Base-by-base conservation (phyloP, 192 early-diverging fungal species). In the Gryganskiella cystojenkinii region DNA sequence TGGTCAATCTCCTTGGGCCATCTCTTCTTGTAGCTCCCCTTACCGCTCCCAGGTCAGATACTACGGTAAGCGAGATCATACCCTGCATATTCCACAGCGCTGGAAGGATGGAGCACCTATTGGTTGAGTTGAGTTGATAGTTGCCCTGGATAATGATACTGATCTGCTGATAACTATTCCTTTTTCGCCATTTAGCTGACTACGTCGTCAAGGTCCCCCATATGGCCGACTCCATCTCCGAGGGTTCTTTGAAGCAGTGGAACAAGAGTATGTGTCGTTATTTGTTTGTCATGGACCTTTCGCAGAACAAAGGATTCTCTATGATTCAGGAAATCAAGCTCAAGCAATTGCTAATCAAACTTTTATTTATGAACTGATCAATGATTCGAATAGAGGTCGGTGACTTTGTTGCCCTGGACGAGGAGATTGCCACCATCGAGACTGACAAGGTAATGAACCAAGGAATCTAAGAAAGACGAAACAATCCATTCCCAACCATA, bases 161-260 rank as follows among this genome's bases (percentile, higher is more conserved):
- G 13, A 24, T 40, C 19, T n/a, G 20, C 5, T 34, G 20, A 20
- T 2, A 40, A 57, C 56, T 2, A 37, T 19, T 13, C 19, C 28
- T 17, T 22, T 35, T 27, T 40, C 11, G 17, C 30, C 19, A n/a
- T 15, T 34, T 61, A 89, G 94, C 92, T 61, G 93, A 94, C 63
- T 94, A 94, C 74, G 80, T 94, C 70, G 88, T 99, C 83, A 92
- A 96, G 85, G 92, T 94, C 22, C 98, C 98, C 57, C 90, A 92
- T 44, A 95, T 99, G 94, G 98, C 96, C 56, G 98, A 99, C 73
- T 98, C 96, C 28, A 98, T 99, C 81, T 94, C 95, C 37, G 98
- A 99, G 80, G 98, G 98, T 56, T 98, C 96, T 17, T 82, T 99
- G 61, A 93, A 96, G 79, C 87, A 93, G 64, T 98, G 96, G 96